These are phyloP conservation scores for Aspergillus japonicus DNA, from an alignment of 2,329 filamentous ascomycete species.

Conservation along the genomic window DNA sequence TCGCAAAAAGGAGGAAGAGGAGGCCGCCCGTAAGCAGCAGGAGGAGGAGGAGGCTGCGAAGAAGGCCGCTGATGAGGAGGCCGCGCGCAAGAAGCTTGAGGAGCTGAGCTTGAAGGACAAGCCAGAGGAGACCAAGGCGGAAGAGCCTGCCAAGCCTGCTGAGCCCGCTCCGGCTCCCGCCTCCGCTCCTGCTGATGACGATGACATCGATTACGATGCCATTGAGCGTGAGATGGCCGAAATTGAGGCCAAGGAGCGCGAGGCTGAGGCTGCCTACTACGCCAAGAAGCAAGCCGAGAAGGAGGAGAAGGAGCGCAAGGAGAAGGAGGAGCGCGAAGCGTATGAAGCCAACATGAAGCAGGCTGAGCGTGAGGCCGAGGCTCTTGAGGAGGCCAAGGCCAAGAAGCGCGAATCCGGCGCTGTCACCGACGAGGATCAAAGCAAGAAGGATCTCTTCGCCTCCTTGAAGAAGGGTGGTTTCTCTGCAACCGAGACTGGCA, in stretches of 20 bases:
- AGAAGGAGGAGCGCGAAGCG: conserved; percentile 45
- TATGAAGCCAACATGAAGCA: conserved; percentile 51
- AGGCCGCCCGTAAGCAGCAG: conserved; percentile 25
- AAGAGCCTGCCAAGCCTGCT: conserved; percentile 30
- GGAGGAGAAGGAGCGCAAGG: conserved; percentile 47
- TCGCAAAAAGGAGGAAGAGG: conserved; percentile 29
- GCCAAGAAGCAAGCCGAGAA: conserved; percentile 80
- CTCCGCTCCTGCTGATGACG: conserved; percentile 34
- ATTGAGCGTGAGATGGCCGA: conserved; percentile 50
- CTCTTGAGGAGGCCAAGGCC: conserved; percentile 44
- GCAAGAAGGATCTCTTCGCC: conserved; percentile 44
- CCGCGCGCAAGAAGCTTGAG: conserved; percentile 24
- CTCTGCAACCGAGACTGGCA: conserved; percentile 37
- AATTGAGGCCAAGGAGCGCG: conserved; percentile 47
- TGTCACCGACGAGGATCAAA: conserved; percentile 31
- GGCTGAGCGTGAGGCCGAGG: conserved; percentile 50
- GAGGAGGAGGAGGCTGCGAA: conserved; percentile 32
- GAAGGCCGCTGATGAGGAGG: conserved; percentile 26
- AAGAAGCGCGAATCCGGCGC: conserved; percentile 39
- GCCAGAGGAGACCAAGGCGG: conserved; percentile 47
- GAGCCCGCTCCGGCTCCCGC: conserved; percentile 21
- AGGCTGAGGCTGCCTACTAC: conserved; percentile 51
- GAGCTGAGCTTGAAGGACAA: conserved; percentile 30
- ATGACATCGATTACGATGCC: conserved; percentile 48
- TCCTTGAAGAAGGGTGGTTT: conserved; percentile 45